phyloP scores from a whole-genome alignment of 176 grass and related monocot genomes.

The Echinochloa phyllopogon region DNA sequence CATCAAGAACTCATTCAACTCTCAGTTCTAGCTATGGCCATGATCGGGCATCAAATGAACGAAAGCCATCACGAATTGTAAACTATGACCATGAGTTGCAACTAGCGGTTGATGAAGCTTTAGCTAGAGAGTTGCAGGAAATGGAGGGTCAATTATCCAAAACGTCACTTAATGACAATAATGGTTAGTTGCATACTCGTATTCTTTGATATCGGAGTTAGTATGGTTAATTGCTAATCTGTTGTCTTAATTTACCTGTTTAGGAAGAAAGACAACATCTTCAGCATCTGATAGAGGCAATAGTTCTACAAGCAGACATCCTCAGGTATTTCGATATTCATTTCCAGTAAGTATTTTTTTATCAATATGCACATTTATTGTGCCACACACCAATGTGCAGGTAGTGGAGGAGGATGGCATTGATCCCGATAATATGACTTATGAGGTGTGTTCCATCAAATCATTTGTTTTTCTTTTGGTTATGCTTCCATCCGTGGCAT shows the following conservation, averaged over 20 bases:
- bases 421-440: slow-evolving; percentile 91
- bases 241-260: slow-evolving; percentile 41
- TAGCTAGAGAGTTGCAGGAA: slow-evolving; percentile 80
- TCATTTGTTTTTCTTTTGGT: slow-evolving; percentile 14
- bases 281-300: slow-evolving; percentile 30
- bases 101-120: slow-evolving; percentile 74
- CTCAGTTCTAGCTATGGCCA: slow-evolving; percentile 46
- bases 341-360: slow-evolving; percentile 11
- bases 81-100: slow-evolving; percentile 52
- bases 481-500: slow-evolving; percentile 17
- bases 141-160: slow-evolving; percentile 60
- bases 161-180: slow-evolving; percentile 44
- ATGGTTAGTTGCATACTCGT: slow-evolving; percentile 28
- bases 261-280: slow-evolving; percentile 50
- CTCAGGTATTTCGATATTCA: slow-evolving; percentile 71
- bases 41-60: slow-evolving; percentile 17
- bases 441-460: slow-evolving; percentile 63
- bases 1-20: slow-evolving; percentile 44
- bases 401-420: slow-evolving; percentile 61
- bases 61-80: slow-evolving; percentile 34
- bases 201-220: slow-evolving; percentile 5
- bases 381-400: slow-evolving; percentile 37
- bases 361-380: slow-evolving; percentile 27
- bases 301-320: slow-evolving; percentile 38
- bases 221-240: slow-evolving; percentile 25